Base-by-base conservation (phyloP, 2,329 filamentous ascomycete genomes). In the Coleophoma crateriformis region DNA sequence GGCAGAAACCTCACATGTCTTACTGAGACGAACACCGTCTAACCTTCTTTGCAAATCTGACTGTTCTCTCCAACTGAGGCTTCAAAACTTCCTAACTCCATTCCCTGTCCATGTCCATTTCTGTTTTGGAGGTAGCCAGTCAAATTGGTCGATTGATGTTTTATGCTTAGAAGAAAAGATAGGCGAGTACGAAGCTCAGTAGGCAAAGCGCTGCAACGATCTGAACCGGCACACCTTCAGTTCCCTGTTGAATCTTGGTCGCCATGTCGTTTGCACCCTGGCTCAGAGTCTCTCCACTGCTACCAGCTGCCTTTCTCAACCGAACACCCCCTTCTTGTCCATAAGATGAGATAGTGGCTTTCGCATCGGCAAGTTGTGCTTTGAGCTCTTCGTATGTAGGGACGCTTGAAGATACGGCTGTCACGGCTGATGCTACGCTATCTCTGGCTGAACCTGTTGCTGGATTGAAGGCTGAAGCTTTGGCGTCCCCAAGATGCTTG, bases 141-240 rank as follows among this genome's bases (percentile, higher is more conserved):
- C 8, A 27, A 27, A 10, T 27, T 27, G 27, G 27, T 27, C 27
- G 27, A 10, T 10, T 10, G 27, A 27, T 27, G 27, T 38, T 2
- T 38, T 4, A 44, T 14, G 14, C 45, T 77, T 84, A 99, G 71
- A 99, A 99, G 76, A 99, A 90, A 69, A 97, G 82, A 72, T 96
- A 99, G 49, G 90, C 94, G 60, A 97, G 79, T 64, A 99, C 71
- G 74, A 99, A 99, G 75, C 89, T 91, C 56, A 95, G 62, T 61
- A 99, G 75, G 67, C 91, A 96, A 40, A 99, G 74, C 19, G 82
- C 75, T 19, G 94, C 92, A 41, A 88, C 88, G 54, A 92, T 81
- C 67, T 92, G 86, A 45, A 99, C 82, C 1, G 94, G 85, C 3
- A 99, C 92, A 19, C 94, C 92, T 60, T 90, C 59, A 17, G 49